These are phyloP conservation scores for Pestalotiopsis sp. DNA, from an alignment of 2,329 filamentous ascomycete genomes.

Conservation along the genomic window DNA sequence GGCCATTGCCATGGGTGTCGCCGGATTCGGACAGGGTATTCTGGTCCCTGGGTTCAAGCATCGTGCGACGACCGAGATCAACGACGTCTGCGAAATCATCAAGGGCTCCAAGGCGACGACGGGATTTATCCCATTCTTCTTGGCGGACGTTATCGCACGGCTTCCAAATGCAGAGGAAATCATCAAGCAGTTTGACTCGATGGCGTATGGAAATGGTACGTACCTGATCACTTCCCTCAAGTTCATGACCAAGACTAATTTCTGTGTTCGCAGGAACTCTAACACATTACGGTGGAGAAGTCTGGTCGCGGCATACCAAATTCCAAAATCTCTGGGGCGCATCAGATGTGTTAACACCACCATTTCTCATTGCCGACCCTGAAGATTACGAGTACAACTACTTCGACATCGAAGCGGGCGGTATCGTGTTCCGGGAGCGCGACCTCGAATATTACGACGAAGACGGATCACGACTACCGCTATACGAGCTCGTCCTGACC, in stretches of 20 bases:
- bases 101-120: slow-evolving; percentile 5
- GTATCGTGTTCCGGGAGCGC: slow-evolving; percentile 9
- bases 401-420: slow-evolving; percentile 11
- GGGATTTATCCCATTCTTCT: slow-evolving; percentile 14
- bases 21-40: slow-evolving; percentile 3
- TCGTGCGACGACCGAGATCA: slow-evolving; percentile 5
- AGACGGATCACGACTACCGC: slow-evolving; percentile 11
- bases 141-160: slow-evolving; percentile 14
- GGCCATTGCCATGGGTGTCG: slow-evolving; percentile 12
- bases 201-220: slow-evolving; percentile 14
- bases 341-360: slow-evolving; percentile 9
- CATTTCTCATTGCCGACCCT: slow-evolving; percentile 11
- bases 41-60: slow-evolving; percentile 12
- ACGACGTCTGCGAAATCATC: slow-evolving; percentile 15
- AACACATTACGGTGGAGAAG: slow-evolving; percentile 12
- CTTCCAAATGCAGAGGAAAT: slow-evolving; percentile 9
- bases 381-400: slow-evolving; percentile 15
- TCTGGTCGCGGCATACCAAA: slow-evolving; percentile 11
- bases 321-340: slow-evolving; percentile 13
- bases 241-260: background rate
- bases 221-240: background rate
- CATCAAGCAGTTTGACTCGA: slow-evolving; percentile 10
- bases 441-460: slow-evolving; percentile 15
- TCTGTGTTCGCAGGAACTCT: slow-evolving; percentile 1
- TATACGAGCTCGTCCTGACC: slow-evolving; percentile 14